Percentiles rank a stretch among this genome's conserved stretches.
Evolutionary conservation across 192 early-diverging fungal genomes (phyloP).

Genomic region (Phycomyces nitens): DNA sequence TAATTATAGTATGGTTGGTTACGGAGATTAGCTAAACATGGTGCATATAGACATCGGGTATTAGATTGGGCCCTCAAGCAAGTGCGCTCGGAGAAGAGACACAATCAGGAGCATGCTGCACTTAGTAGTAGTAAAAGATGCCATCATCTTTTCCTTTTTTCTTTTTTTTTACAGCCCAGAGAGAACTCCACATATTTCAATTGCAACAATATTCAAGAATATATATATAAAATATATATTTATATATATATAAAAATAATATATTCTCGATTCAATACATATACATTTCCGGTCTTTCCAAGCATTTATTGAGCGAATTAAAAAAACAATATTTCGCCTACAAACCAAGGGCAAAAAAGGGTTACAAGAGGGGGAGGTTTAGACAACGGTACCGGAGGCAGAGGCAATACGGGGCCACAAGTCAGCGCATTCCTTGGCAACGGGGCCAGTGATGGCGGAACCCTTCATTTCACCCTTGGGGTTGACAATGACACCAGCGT

Average conservation of each 20-base stretch:
- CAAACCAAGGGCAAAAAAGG: neutral
- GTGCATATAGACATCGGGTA: conserved; percentile 41
- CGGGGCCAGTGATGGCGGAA: conserved; percentile 99
- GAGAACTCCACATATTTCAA: neutral
- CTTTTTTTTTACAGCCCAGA: neutral
- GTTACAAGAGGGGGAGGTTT: conserved; percentile 3
- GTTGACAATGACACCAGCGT: conserved; percentile 99
- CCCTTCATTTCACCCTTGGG: conserved; percentile 56
- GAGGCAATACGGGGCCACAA: conserved; percentile 99
- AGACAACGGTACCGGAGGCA: conserved; percentile 71
- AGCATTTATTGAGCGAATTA: conserved; percentile 1
- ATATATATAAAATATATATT: too few relatives aligned
- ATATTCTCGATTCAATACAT: too few relatives aligned
- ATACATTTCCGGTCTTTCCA: neutral
- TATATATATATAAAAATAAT: too few relatives aligned
- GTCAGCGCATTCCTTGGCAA: conserved; percentile 99
- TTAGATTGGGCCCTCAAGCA: conserved; percentile 63
- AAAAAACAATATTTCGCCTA: neutral
- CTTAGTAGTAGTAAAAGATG: neutral
- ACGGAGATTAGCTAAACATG: conserved; percentile 1
- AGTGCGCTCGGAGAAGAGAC: conserved; percentile 22
- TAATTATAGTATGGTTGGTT: too few relatives aligned
- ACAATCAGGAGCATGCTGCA: conserved; percentile 10
- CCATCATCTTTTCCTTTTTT: neutral
- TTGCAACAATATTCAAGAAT: too few relatives aligned